Evolutionary conservation across 2,329 filamentous ascomycete genomes (phyloP), one percentile per base, ranked within the genome.

Genomic region (Fusarium tricinctum): DNA sequence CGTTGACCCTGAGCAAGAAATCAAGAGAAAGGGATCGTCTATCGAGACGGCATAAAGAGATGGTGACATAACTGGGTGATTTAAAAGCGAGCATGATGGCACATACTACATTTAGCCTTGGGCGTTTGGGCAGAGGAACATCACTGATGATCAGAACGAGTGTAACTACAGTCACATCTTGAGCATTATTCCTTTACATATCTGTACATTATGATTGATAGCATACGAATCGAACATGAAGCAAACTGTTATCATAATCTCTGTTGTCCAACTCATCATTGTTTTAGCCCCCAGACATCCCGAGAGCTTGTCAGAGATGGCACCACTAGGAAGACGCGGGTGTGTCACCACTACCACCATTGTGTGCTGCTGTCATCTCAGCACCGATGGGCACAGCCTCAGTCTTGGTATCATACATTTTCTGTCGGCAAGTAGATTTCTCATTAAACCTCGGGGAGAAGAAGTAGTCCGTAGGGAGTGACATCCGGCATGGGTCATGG

Each of bases 1-100:
- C 4, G 54, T 69, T 35, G 69, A 73, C 19, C 49, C 68, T 6
- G 72, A 71, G 44, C 71, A 71, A 23, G 56, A 38, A 17, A 49
- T 70, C 26, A 65, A 73, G 43, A 66, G 44, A 45, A 66, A 69
- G 35, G 35, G 52, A 23, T 48, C 50, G 15, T 62, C 55, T 10
- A 63, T 67, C 13, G 54, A 63, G 43, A 49, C 58, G 19, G 49
- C 50, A 42, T 69, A 50, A 50, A 43, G 43, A 35, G 33, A 23
- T 32, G 12, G 19, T 15, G n/a, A 40, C 23, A 20, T 10, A 44
- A 30, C 9, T 38, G 35, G 35, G 45, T 42, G 8, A 38, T 35
- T 52, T 33, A 39, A 45, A 22, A 66, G 40, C 53, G 56, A 66
- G 42, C 45, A 69, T 49, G 48, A 66, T 49, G 35, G 52, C 44